Base-by-base conservation (phyloP, 2,329 filamentous ascomycete species). In the Aspergillus pseudonomiae region DNA sequence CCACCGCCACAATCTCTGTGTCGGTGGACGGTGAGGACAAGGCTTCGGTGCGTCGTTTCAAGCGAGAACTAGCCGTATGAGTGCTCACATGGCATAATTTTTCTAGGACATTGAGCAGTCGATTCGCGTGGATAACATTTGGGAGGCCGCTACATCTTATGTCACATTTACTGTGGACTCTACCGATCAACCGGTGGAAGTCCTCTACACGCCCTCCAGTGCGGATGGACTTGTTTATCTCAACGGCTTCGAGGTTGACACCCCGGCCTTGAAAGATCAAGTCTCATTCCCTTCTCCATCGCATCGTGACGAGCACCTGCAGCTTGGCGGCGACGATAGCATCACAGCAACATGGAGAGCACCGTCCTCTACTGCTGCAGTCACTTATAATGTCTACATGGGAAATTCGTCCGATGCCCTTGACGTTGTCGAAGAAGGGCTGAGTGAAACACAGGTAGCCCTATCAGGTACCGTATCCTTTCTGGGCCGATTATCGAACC, bases 241-340 rank as follows among this genome's bases (percentile, higher is more conserved):
- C 0, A 64, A 64, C 21, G 63, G 63, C 11, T 64, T 64, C 14
- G 63, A 64, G 28, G 53, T 64, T 11, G 63, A 64, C 30, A 64
- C 63, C 1, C 63, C 63, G 0, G 59, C 46, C 2, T 50, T 64
- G 3, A 52, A 52, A 21, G 52, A 62, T 6, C 63, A 62, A 19
- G 21, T 64, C n/a, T 60, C 63, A 10, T 64, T 64, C 5, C 63
- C 63, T 3, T 39, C 60, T 7, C 63, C 63, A 1, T 26, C 48
- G 2, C 50, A 64, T 30, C 50, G 59, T 12, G 59, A 64, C 5
- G 56, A 59, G 41, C 60, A 52, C n/a, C 12, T 62, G 4, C 14
- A 62, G 36, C 55, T 43, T 1, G 52, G 52, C 7, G 39, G 41
- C 57, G 50, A 12, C 11, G 24, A 52, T 2, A 57, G 16, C 11